A percentile compares a stretch with the other conserved stretches of the same genome.
phyloP scores from a whole-genome alignment of 768 basidiomycete genomes.

The Agrocybe praecox region DNA sequence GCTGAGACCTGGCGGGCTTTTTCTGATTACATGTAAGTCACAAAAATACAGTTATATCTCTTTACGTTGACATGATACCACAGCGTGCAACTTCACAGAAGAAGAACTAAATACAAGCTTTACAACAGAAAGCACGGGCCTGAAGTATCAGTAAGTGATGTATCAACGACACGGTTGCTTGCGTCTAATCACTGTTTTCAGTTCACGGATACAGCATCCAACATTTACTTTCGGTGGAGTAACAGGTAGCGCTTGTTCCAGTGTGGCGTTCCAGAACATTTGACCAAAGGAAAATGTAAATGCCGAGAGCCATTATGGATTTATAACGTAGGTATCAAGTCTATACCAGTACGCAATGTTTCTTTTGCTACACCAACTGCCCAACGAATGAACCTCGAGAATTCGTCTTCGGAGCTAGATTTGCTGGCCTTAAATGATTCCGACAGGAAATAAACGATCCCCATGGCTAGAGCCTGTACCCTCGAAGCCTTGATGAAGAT shows the following conservation, averaged over 20 bases:
- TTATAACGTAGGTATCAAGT: conserved; percentile 44
- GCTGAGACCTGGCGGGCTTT: conserved; percentile 67
- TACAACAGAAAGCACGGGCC: conserved; percentile 42
- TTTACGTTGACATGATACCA: background rate
- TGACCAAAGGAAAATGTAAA: conserved; percentile 7
- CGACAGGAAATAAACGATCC: conserved; percentile 72
- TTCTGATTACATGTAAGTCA: conserved; percentile 77
- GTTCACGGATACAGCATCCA: conserved; percentile 75
- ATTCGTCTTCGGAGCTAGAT: conserved; percentile 31
- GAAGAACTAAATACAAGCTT: conserved; percentile 67
- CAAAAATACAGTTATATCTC: background rate
- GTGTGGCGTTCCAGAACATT: conserved; percentile 66
- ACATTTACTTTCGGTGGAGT: conserved; percentile 79
- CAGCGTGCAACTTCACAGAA: conserved; percentile 87
- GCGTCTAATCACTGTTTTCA: conserved; percentile 25
- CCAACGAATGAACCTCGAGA: conserved; percentile 60
- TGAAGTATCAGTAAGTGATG: conserved; percentile 65
- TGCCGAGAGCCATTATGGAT: background rate
- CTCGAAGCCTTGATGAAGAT: conserved; percentile 77
- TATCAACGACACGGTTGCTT: background rate
- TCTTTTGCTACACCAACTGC: conserved; percentile 68
- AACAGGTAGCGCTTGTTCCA: conserved; percentile 69
- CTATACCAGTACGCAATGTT: conserved; percentile 65
- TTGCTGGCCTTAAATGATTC: conserved; percentile 34
- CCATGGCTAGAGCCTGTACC: conserved; percentile 68